Conservation (phyloP, 495 filamentous ascomycete genomes). For the Penicillium mononematosum region DNA sequence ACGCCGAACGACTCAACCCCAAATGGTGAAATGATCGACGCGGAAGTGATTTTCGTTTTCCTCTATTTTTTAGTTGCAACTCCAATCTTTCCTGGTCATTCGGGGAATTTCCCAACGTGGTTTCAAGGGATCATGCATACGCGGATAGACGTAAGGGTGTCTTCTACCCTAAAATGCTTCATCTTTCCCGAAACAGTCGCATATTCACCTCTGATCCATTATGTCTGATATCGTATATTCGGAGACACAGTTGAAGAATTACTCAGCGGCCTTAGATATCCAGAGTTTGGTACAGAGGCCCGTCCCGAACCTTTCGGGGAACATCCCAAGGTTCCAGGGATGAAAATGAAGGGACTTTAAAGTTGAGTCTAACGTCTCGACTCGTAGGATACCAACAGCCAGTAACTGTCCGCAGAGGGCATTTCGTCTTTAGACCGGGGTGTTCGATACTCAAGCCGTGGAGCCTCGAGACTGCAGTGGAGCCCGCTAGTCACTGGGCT, state of each 20-base stretch:
- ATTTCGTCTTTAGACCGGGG: not conserved
- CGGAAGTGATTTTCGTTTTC: not conserved
- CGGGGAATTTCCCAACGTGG: conserved; percentile 29
- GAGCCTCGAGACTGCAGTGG: conserved; percentile 13
- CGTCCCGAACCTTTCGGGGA: conserved; percentile 26
- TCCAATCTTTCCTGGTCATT: conserved; percentile 9
- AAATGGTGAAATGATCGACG: conserved; percentile 2
- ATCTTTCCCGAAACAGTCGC: not conserved
- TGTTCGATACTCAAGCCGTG: not conserved
- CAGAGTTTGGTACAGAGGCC: conserved; percentile 30
- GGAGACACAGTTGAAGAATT: not conserved
- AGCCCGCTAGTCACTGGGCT: conserved; percentile 14
- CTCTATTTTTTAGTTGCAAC: conserved; percentile 1
- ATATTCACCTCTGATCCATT: not conserved
- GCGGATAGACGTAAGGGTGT: conserved; percentile 9
- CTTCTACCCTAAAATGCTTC: not conserved
- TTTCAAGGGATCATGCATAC: conserved; percentile 12
- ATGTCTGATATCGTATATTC: not conserved
- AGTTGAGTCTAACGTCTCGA: conserved; percentile 1
- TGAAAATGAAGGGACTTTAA: not conserved
- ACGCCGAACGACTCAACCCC: conserved; percentile 23
- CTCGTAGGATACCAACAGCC: conserved; percentile 1
- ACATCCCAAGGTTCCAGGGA: not conserved
- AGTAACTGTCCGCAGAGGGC: not conserved
- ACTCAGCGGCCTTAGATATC: conserved; percentile 13